Evolutionary conservation across 768 basidiomycete genomes (phyloP), one percentile per base, ranked within the genome.

Genomic region (Suillus subaureus): DNA sequence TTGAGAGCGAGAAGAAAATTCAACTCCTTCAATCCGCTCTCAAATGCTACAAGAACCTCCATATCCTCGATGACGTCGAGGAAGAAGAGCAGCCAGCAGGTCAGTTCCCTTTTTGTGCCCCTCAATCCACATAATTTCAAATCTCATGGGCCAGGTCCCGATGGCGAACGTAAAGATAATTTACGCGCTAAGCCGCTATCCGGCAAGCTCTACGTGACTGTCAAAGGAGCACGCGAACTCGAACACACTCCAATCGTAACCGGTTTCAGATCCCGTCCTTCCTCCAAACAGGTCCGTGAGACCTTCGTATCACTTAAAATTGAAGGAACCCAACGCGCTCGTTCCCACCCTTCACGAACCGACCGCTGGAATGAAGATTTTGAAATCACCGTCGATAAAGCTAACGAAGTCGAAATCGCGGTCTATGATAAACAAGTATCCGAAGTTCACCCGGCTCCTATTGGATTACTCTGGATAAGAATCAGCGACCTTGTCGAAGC

Each of bases 341-440:
- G 90, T 64, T 96, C 96, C 0, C 95, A 97, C 74, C 93, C 94
- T 9, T 90, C 95, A 12, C 89, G 95, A 66, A 97, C 91, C 35
- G 97, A 99, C 78, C 89, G 93, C 54, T 99, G 97, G 97, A 94
- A 94, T 74, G 96, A 99, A 78, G 93, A 96, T 66, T 98, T 99
- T 68, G 95, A 97, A 77, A 94, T 99, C 66, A 84, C 90, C 0
- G 93, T 99, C 47, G 97, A 99, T 82, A 99, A 99, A 78, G 96
- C 97, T 16, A 98, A 97, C 75, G 97, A 99, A 82, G 92, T 98
- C 58, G 97, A 99, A 79, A 90, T 99, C 61, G 93, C 94, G 37
- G 87, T 99, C 39, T 96, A 95, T 72, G 97, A 99, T 78, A 94
- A 94, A 70, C 92, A 93, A 72, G 85, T 87, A 23, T 90, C 89